Base-by-base conservation (phyloP, 148 eudicot genomes). In the Cornus suecica region DNA sequence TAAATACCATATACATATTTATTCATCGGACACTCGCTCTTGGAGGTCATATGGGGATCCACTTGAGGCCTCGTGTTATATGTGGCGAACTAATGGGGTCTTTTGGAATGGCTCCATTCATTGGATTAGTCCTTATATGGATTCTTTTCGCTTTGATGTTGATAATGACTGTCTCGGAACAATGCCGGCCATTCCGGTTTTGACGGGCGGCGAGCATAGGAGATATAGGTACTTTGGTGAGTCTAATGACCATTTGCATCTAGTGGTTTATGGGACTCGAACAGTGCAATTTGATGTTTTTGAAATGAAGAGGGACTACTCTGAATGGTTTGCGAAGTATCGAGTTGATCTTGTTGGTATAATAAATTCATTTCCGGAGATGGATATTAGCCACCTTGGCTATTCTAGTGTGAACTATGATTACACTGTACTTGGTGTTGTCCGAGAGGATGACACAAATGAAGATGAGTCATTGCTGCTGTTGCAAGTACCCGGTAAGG, bases 21-120 rank as follows among this genome's bases (percentile, higher is more conserved):
- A 83, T 32, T 73, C 78, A 0, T 75, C 88, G 2, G 45, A 45
- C 2, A 66, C 68, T 0, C 28, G 63, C 0, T 25, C 20, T 30
- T 90, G 94, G 91, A 69, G 76, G 65, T 23, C 64, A 0, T 74
- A 65, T 10, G 72, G 80, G 1, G 56, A 69, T 29, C 9, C 11
- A 15, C 76, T 71, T 58, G 34, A 27, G 0, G 74, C 65, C 1
- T 82, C 84, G 0, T 80, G 81, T 25, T 81, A 86, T 81, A 70
- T 80, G 64, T 81, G 76, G 14, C 83, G 79, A 11, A 75, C 76
- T 9, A 74, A 78, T 0, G 89, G 90, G 7, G 87, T 90, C 5
- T 88, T 82, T 25, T 88, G 94, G 79, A 81, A 83, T 22, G 82
- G 90, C 5, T 80, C 76, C n/a, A 67, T 88, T 34, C 76, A 82